Percentiles rank a stretch among this genome's conserved stretches.
phyloP scores from a whole-genome alignment of 2,329 filamentous ascomycete species.

The Amylocarpus encephaloides region DNA sequence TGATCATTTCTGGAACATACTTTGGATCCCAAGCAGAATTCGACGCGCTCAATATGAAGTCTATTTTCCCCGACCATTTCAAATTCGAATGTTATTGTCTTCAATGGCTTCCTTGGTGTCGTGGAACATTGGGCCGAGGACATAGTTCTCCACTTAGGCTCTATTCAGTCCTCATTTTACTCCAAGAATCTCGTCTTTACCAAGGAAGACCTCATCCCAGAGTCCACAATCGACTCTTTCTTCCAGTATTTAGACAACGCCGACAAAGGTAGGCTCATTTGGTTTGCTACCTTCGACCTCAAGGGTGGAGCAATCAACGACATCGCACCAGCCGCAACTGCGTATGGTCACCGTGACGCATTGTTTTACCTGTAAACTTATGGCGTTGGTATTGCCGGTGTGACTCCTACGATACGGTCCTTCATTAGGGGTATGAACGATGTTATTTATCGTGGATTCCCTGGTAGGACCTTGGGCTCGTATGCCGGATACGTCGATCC shows the following conservation, averaged over 20 bases:
- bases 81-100: constrained; percentile 38
- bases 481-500: constrained; percentile 59
- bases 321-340: constrained; percentile 47
- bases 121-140: constrained; percentile 47
- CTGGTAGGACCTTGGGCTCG: constrained; percentile 37
- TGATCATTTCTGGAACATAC: constrained; percentile 53
- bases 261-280: constrained; percentile 46
- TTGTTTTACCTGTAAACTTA: constrained; percentile 60
- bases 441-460: constrained; percentile 35
- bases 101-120: constrained; percentile 57
- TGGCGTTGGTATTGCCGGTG: constrained; percentile 42
- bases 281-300: constrained; percentile 58
- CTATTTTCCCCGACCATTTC: constrained; percentile 38
- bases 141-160: constrained; percentile 27
- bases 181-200: constrained; percentile 37
- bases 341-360: constrained; percentile 58
- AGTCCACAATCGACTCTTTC: constrained; percentile 40
- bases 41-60: constrained; percentile 42
- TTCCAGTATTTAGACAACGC: constrained; percentile 47
- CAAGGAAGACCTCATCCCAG: constrained; percentile 41
- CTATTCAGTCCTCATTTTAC: constrained; percentile 1
- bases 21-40: constrained; percentile 55
- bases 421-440: constrained; percentile 49
- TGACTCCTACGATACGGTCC: constrained; percentile 40
- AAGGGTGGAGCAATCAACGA: constrained; percentile 55